These are phyloP conservation scores for Rosa lucieae DNA, from an alignment of 306 rosid species.

Conservation along the genomic window DNA sequence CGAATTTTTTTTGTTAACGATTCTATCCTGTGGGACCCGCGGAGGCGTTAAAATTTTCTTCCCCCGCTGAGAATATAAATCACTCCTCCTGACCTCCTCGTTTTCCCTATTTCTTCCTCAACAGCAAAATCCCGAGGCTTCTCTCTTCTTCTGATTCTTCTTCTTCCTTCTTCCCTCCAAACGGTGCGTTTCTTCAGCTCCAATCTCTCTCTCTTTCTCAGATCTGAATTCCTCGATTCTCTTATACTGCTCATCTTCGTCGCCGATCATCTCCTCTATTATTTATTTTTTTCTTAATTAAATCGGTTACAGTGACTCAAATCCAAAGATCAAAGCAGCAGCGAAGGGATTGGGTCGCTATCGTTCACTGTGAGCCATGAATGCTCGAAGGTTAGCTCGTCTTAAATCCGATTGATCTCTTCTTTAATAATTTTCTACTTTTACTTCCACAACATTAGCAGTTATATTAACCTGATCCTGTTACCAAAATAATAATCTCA, in stretches of 20 bases:
- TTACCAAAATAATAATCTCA: not conserved
- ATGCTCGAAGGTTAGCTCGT: conserved; percentile 47
- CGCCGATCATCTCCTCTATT: not conserved
- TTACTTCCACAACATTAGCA: not conserved
- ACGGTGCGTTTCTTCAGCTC: conserved; percentile 22
- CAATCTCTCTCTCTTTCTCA: conserved; percentile 5
- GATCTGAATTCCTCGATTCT: conserved; percentile 16
- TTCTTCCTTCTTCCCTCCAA: conserved; percentile 20
- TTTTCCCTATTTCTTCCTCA: not conserved
- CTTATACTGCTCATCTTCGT: not conserved
- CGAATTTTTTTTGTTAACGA: no score
- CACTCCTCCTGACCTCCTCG: not conserved
- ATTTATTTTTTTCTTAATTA: not conserved
- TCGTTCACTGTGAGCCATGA: conserved; percentile 32
- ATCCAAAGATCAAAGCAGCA: not conserved
- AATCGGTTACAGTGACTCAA: not conserved
- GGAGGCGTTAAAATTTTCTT: not conserved
- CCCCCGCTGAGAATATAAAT: conserved; percentile 21
- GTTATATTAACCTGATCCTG: not conserved
- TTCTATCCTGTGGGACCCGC: not conserved
- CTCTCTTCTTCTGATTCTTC: not conserved
- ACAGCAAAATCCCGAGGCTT: not conserved
- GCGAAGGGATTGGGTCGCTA: not conserved
- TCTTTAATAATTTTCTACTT: not conserved
- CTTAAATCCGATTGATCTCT: conserved; percentile 11